phyloP scores from a whole-genome alignment of 1,284 basidiomycete species.

The Tilletia walkeri region DNA sequence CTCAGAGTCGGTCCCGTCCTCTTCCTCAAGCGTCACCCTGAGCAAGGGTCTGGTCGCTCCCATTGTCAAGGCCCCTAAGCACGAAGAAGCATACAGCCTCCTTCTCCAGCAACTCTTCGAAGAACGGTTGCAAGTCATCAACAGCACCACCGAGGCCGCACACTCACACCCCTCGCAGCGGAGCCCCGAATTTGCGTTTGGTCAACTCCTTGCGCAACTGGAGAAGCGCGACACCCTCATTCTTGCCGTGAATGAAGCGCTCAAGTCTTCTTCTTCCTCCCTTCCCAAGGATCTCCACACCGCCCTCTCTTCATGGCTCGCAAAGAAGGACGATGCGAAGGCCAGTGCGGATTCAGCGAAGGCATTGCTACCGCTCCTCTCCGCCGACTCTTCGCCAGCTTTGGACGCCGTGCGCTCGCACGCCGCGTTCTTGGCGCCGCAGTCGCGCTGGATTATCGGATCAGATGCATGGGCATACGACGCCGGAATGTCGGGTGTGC shows the following conservation, averaged over 20 bases:
- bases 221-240: slow-evolving; percentile 47
- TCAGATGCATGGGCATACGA: slow-evolving; percentile 98
- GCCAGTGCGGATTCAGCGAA: slow-evolving; percentile 34
- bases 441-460: slow-evolving; percentile 83
- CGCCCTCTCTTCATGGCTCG: slow-evolving; percentile 41
- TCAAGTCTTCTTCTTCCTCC: slow-evolving; percentile 31
- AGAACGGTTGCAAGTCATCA: slow-evolving; percentile 79
- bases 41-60: slow-evolving; percentile 55
- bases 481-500: slow-evolving; percentile 90
- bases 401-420: slow-evolving; percentile 42
- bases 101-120: slow-evolving; percentile 80
- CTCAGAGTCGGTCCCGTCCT: slow-evolving; percentile 35
- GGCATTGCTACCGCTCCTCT: slow-evolving; percentile 57
- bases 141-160: slow-evolving; percentile 57
- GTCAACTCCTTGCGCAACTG: slow-evolving; percentile 78
- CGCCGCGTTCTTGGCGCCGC: slow-evolving; percentile 35
- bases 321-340: slow-evolving; percentile 32
- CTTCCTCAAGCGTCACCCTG: slow-evolving; percentile 43
- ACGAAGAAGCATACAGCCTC: slow-evolving; percentile 87
- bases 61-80: slow-evolving; percentile 65
- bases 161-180: slow-evolving; percentile 63
- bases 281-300: slow-evolving; percentile 38
- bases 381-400: slow-evolving; percentile 60
- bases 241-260: slow-evolving; percentile 39
- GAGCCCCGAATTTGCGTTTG: slow-evolving; percentile 88